Percentiles rank a stretch among this genome's conserved stretches.
These are phyloP conservation scores for Puccinia coronata DNA, from an alignment of 1,284 basidiomycete genomes.

Conservation along the genomic window DNA sequence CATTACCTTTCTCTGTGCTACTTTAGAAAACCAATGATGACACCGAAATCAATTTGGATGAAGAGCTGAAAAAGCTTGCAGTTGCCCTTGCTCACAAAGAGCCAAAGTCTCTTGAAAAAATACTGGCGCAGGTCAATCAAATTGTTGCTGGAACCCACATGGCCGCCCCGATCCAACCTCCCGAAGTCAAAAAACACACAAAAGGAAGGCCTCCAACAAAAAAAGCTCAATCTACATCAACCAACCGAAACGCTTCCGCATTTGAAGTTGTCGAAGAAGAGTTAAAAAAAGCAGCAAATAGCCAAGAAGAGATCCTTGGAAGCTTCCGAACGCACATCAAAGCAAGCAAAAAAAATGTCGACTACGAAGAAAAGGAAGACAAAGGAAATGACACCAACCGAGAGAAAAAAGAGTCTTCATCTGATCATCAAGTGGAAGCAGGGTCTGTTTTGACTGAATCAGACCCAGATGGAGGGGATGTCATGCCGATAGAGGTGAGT, in stretches of 20 bases:
- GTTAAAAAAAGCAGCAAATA: too few species aligned
- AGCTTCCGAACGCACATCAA: too few species aligned
- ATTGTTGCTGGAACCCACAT: background rate
- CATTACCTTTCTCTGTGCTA: background rate
- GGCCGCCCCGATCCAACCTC: background rate
- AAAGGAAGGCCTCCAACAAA: slow-evolving; percentile 3
- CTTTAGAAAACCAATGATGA: background rate
- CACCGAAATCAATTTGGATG: background rate
- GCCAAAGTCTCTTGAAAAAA: too few species aligned
- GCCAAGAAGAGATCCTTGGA: too few species aligned
- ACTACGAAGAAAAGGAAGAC: too few species aligned
- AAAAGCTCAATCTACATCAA: background rate
- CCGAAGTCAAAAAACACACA: background rate
- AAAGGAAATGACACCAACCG: too few species aligned
- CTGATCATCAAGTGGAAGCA: too few species aligned
- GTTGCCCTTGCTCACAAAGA: background rate
- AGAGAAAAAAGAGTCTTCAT: too few species aligned
- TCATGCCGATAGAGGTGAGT: too few species aligned
- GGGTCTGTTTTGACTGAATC: too few species aligned
- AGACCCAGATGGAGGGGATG: too few species aligned
- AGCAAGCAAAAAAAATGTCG: too few species aligned
- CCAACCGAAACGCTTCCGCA: background rate
- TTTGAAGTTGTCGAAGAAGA: background rate
- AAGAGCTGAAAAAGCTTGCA: background rate
- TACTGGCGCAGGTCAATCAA: background rate